Base-by-base conservation (phyloP, 2,329 filamentous ascomycete genomes). In the Trichoderma arundinaceum region DNA sequence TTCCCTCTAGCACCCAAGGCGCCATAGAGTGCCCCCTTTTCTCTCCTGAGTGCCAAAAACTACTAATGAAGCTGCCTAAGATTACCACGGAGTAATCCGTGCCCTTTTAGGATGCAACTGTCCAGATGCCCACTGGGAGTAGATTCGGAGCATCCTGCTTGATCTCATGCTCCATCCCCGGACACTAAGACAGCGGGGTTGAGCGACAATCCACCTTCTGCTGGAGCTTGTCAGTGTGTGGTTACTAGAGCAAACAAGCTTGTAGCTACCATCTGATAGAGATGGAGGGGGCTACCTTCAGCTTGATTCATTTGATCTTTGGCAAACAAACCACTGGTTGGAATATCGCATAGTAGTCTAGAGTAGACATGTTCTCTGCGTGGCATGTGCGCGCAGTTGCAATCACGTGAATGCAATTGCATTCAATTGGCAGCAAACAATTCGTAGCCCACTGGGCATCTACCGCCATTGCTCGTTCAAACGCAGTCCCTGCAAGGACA, bases 331-430 rank as follows among this genome's bases (percentile, higher is more conserved):
- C n/a, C 15, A 22, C 22, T n/a, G 28, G 48, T 22, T 32, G 32
- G 15, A 33, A 33, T 51, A 32, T 33, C 12, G 48, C 13, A 15
- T 12, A 22, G 38, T 8, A 41, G 7, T 35, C 41, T 56, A 56
- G 35, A 39, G 19, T 15, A 51, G 57, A 19, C 58, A 35, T 41
- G 19, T 33, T 52, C 17, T n/a, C 7, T 33, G 15, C 22, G 19
- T 49, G 48, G 9, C 48, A 44, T 28, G 38, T 62, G 48, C 49
- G 35, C 28, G 8, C 48, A 35, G 58, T 15, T 43, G 48, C 17
- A 52, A 62, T 62, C 58, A 62, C 58, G 58, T 62, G 58, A 33
- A 53, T 44, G 38, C 22, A 35, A 12, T 22, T 53, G 7, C 15
- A 6, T 35, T 17, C 22, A 35, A 15, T 12, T 7, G 8, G 22